phyloP scores from a whole-genome alignment of 345 rosid genomes.

The Eucalyptus dawsonii region DNA sequence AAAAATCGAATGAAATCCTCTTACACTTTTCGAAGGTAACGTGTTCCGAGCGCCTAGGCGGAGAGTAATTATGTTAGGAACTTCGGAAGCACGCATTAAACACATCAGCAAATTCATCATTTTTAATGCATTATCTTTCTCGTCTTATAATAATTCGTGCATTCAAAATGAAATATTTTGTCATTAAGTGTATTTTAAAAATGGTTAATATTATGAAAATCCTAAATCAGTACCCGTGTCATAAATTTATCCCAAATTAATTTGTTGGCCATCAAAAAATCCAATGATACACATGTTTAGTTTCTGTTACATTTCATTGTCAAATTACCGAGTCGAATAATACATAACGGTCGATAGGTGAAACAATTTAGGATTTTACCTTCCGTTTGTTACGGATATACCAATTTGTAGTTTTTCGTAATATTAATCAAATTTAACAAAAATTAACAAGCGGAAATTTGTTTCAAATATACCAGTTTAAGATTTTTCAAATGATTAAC shows the following conservation, averaged over 20 bases:
- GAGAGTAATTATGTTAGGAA: background rate
- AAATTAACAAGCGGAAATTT: rapidly evolving
- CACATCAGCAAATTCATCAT: background rate
- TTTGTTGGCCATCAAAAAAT: rapidly evolving
- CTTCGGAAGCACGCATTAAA: background rate
- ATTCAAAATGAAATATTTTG: background rate
- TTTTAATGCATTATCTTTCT: background rate
- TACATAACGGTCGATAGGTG: rapidly evolving
- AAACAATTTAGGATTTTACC: rapidly evolving
- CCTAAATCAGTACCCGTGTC: rapidly evolving
- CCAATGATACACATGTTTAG: rapidly evolving
- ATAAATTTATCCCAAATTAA: too few relatives aligned
- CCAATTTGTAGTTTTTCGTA: rapidly evolving
- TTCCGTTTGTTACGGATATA: rapidly evolving
- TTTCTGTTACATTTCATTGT: rapidly evolving
- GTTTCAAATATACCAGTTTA: rapidly evolving
- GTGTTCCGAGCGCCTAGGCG: background rate
- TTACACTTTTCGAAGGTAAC: background rate
- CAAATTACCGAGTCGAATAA: rapidly evolving
- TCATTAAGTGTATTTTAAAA: background rate
- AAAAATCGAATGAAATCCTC: background rate
- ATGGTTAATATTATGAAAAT: background rate
- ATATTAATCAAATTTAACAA: rapidly evolving
- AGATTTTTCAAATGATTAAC: rapidly evolving
- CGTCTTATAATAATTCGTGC: rapidly evolving